Base-by-base conservation (phyloP, 306 rosid genomes). In the Dicorynia guianensis region DNA sequence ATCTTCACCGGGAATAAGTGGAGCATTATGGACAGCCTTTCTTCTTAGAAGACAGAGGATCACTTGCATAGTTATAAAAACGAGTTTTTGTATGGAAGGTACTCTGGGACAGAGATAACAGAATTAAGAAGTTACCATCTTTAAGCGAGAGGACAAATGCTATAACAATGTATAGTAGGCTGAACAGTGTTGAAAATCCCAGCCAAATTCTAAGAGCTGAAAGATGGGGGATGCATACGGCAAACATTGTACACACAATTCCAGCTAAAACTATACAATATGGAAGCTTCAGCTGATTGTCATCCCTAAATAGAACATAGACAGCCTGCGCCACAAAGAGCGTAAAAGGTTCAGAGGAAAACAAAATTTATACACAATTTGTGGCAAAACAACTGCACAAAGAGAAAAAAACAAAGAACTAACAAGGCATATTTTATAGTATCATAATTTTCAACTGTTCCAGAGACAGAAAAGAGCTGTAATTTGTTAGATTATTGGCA, bases 121-220 rank as follows among this genome's bases (percentile, higher is more conserved):
- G 63, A 78, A 10, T 14, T 48, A 74, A 53, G 54, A 59, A 49
- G 82, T 88, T 82, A 95, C 99, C 99, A 72, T 95, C 97, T 67
- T 71, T 64, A 69, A 92, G 76, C 0, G 99, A 90, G 72, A 95
- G 75, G 8, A n/a, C 81, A 47, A 88, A 69, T 34, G 91, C 87
- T 70, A 82, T 52, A 40, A 83, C 30, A 54, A 90, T 86, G 47
- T 95, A 95, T 8, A 80, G 46, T 3, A 90, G 13, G 84, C 89
- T 89, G 83, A 95, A 89, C 65, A 89, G 9, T 11, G 96, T 95
- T 46, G 99, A 95, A 79, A 95, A 68, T 86, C 87, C 97, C 72
- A 95, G 76, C 99, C 99, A 95, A 85, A 69, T 13, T 82, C 96
- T 83, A n/a, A 95, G 96, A 52, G 97, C 99, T 15, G 97, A 95